Conservation (phyloP, 2,329 filamentous ascomycete species). For the Cytospora piceae region DNA sequence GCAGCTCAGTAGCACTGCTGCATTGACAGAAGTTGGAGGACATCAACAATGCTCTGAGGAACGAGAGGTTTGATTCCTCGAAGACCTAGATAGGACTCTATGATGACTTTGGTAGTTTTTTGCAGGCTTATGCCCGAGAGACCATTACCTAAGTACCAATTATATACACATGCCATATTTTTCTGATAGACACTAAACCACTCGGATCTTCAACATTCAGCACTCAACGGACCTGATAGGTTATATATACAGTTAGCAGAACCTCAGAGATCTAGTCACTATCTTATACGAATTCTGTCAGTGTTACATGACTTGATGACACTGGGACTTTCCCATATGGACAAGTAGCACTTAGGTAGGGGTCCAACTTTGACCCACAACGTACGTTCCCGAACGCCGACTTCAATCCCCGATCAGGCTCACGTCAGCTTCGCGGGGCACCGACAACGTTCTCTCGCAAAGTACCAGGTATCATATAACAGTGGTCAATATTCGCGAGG, state of each 20-base stretch:
- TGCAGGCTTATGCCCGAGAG: no score
- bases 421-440: neutral
- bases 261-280: neutral
- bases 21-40: neutral
- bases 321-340: neutral
- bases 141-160: no score
- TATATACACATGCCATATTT: no score
- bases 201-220: no score
- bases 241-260: neutral
- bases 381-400: neutral
- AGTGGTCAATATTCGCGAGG: neutral
- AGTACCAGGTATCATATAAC: neutral
- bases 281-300: neutral
- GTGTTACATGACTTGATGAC: neutral
- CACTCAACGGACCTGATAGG: neutral
- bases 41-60: no score
- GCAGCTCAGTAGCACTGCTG: neutral
- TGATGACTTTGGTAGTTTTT: no score
- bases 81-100: no score
- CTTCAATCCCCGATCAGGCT: neutral
- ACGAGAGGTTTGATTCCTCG: no score
- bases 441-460: neutral
- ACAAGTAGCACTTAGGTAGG: neutral
- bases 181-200: no score
- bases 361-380: neutral